Percentiles rank a stretch among this genome's conserved stretches.
phyloP scores from a whole-genome alignment of 169 alveolate species.

The Plasmodium gonderi region DNA sequence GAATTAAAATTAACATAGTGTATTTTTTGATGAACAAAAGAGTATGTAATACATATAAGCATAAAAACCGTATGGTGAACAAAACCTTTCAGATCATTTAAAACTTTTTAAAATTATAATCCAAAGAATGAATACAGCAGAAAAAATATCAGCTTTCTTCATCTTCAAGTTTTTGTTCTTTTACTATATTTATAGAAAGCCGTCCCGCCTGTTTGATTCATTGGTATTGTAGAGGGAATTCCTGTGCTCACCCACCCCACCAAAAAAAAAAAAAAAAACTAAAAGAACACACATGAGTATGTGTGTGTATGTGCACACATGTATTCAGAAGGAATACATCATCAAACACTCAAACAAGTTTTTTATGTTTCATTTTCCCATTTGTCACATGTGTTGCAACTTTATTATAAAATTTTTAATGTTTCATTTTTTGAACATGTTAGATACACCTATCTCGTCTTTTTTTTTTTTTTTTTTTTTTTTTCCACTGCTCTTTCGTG shows the following conservation, averaged over 20 bases:
- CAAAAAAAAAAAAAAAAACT: conserved; percentile 2
- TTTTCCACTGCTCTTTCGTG: neutral
- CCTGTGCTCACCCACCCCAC: no score
- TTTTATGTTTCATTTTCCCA: neutral
- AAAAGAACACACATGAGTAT: neutral
- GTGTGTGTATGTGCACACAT: neutral
- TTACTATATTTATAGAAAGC: conserved; percentile 49
- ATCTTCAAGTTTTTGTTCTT: conserved; percentile 69
- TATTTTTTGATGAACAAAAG: neutral
- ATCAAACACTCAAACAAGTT: neutral
- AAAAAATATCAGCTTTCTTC: conserved; percentile 49
- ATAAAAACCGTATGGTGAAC: neutral
- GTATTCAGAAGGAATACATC: neutral
- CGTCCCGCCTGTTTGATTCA: conserved; percentile 41
- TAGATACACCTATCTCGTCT: neutral
- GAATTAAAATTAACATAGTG: neutral
- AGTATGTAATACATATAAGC: neutral
- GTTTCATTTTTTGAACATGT: neutral
- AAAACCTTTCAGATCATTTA: neutral
- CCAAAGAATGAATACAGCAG: conserved; percentile 28
- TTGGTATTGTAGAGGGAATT: conserved; percentile 19
- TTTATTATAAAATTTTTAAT: neutral
- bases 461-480: neutral
- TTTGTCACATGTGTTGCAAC: neutral
- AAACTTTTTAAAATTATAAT: neutral